Percentiles rank a stretch among this genome's conserved stretches.
Evolutionary conservation across 129 eudicot species (phyloP).

Genomic region (Helichrysum umbraculigerum): DNA sequence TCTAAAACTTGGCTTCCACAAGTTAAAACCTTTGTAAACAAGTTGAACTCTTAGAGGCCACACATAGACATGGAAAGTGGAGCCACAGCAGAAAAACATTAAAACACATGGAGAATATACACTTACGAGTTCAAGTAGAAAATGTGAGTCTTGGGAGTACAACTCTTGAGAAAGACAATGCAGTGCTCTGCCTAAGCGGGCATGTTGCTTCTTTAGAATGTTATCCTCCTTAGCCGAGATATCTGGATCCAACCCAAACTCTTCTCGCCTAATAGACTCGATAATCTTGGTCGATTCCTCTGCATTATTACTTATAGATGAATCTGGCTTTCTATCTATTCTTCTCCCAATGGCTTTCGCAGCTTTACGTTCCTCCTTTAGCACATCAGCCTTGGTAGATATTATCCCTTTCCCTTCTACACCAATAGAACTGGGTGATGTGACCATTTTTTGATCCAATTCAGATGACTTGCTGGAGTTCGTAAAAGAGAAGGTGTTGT

Average conservation of each 20-base stretch:
- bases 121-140: constrained; percentile 86
- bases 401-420: constrained; percentile 25
- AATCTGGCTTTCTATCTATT: constrained; percentile 12
- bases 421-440: constrained; percentile 23
- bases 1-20: neutral
- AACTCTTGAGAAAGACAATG: constrained; percentile 90
- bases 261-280: constrained; percentile 85
- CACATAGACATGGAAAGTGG: constrained; percentile 6
- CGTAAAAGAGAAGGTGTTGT: constrained; percentile 41
- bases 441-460: constrained; percentile 25
- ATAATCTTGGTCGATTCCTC: constrained; percentile 48
- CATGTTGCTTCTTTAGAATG: constrained; percentile 86
- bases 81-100: neutral
- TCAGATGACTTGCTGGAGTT: constrained; percentile 28
- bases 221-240: constrained; percentile 50
- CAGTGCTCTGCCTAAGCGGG: constrained; percentile 92
- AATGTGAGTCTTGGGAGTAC: constrained; percentile 94
- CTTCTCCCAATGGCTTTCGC: constrained; percentile 14
- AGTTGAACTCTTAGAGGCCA: neutral
- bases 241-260: constrained; percentile 81
- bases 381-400: constrained; percentile 29
- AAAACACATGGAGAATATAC: constrained; percentile 4
- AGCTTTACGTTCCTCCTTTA: constrained; percentile 24
- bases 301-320: constrained; percentile 28
- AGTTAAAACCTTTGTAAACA: neutral